Evolutionary conservation across 2,329 filamentous ascomycete species (phyloP).

Genomic region (Elsinoe arachidis): DNA sequence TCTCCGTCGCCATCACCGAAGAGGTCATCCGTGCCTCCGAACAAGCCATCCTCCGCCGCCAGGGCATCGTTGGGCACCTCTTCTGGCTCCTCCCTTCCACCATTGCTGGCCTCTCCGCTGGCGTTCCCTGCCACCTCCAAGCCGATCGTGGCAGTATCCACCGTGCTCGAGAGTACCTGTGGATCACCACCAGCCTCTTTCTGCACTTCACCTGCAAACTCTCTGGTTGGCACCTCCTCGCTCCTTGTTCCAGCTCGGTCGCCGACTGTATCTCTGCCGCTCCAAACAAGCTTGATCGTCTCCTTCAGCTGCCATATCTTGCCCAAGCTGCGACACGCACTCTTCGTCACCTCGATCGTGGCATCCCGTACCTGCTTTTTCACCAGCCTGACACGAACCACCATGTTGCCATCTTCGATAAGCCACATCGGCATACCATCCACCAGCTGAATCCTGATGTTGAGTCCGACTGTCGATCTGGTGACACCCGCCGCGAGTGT

Average conservation of each 20-base stretch:
- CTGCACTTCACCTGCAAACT: not conserved
- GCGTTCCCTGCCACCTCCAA: not conserved
- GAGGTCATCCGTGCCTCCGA: not conserved
- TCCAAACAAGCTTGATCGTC: slow-evolving; percentile 1
- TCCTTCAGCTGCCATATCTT: slow-evolving; percentile 2
- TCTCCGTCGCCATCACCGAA: not conserved
- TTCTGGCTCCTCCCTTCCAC: not conserved
- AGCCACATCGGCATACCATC: not conserved
- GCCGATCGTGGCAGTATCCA: not conserved
- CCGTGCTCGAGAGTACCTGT: not conserved
- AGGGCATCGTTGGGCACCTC: not conserved
- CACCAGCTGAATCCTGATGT: not conserved
- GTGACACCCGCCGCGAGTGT: not conserved
- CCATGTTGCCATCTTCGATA: not conserved
- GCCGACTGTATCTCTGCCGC: not conserved
- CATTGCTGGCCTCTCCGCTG: not conserved
- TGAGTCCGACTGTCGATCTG: not conserved
- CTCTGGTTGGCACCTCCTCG: not conserved
- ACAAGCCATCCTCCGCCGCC: not conserved
- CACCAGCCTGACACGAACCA: not conserved
- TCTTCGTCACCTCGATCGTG: not conserved
- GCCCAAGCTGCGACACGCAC: not conserved
- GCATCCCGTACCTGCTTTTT: not conserved
- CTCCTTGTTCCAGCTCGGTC: not conserved
- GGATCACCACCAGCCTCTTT: not conserved